Conservation (phyloP, 805 yeast genomes). For the Komagataella pseudopastoris region DNA sequence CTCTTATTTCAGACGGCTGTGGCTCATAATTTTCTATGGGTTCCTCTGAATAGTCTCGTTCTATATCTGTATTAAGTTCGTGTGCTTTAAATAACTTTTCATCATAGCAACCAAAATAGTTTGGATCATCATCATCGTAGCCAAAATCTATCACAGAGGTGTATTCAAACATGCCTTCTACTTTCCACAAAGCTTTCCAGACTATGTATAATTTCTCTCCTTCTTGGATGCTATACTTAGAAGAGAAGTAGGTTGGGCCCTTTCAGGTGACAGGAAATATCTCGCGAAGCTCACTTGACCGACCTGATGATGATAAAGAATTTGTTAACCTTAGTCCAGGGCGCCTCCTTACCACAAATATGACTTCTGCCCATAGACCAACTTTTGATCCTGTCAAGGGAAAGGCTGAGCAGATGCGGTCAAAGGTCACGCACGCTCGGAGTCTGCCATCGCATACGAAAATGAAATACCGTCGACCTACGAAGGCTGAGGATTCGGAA, state of each 20-base stretch:
- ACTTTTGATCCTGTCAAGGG: conserved; percentile 55
- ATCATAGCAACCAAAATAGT: conserved; percentile 45
- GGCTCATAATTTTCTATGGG: conserved; percentile 9
- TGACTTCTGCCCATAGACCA: conserved; percentile 64
- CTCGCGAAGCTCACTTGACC: neutral
- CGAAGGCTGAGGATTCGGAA: neutral
- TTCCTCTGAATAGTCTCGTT: conserved; percentile 4
- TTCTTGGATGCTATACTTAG: neutral
- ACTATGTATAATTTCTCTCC: neutral
- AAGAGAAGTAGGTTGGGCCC: neutral
- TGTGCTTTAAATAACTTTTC: conserved; percentile 3
- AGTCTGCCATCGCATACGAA: conserved; percentile 40
- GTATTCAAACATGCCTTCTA: neutral
- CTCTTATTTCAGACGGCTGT: conserved; percentile 21
- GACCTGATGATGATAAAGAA: neutral
- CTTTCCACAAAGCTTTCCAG: neutral
- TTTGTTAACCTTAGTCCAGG: neutral
- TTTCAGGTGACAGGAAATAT: neutral
- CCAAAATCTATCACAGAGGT: conserved; percentile 68
- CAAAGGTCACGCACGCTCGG: conserved; percentile 38
- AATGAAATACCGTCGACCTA: conserved; percentile 28
- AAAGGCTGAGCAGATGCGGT: conserved; percentile 25
- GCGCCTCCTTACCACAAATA: conserved; percentile 8
- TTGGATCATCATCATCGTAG: conserved; percentile 53
- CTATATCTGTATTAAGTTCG: neutral